Evolutionary conservation across 169 alveolate species (phyloP), one percentile per base, ranked within the genome.

Genomic region (Plasmodium cynomolgi): DNA sequence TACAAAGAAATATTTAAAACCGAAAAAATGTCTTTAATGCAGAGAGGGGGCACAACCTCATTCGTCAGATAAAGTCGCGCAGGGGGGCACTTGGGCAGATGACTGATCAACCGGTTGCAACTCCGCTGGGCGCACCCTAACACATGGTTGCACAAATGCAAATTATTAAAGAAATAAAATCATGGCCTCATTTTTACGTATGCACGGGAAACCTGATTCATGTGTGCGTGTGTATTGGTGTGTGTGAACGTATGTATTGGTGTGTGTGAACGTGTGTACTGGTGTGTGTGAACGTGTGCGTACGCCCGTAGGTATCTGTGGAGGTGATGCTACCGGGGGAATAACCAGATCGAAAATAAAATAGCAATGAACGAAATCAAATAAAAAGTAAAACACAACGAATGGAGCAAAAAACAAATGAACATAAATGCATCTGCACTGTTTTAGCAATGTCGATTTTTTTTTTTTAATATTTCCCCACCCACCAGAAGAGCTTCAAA

Each of bases 1-100:
- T 80, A 80, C 29, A 80, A 47, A 47, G 73, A 80, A 80, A 26
- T 20, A 33, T 9, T 80, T 13, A 47, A 80, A 20, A 80, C 33
- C 50, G 37, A 47, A 80, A 44, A 39, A 39, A 44, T 41, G 58
- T 80, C 85, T 80, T 80, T 47, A 34, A 80, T 41, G 62, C 85
- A 80, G 7, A 80, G 54, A 13, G 44, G 44, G 56, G 15, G 71
- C 33, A 29, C 15, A 37, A n/a, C 47, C 39, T 77, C 33, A 13
- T 77, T 37, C 17, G 26, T 62, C 77, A 62, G 29, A 23, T 62
- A 26, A 62, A 62, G 77, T 62, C 34, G 77, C 34, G 37, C 77
- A 62, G 77, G 58, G 58, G 58, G 58, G 58, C 20, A 47, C 58
- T 9, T 47, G 58, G 58, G 58, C 20, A 47, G 58, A 47, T 47